A percentile compares a stretch with the other conserved stretches of the same genome.
Evolutionary conservation across 352 stramenopile genomes (phyloP).

Genomic region (Pythium monospermum): DNA sequence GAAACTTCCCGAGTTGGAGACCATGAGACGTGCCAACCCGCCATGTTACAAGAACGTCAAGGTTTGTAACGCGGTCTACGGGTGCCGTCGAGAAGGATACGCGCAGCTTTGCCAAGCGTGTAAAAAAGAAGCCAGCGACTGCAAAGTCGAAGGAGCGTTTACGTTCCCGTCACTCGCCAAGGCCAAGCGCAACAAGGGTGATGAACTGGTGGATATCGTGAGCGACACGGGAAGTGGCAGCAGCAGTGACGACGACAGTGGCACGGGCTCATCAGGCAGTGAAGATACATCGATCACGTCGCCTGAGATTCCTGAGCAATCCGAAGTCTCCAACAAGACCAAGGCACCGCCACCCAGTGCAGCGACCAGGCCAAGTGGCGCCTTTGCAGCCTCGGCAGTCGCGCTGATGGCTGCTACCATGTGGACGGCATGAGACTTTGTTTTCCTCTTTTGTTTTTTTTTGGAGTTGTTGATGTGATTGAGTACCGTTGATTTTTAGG

Average conservation of each 20-base stretch:
- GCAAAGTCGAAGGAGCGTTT: slow-evolving; percentile 4
- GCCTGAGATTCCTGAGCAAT: background rate
- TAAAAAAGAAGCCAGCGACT: slow-evolving; percentile 6
- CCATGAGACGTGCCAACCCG: slow-evolving; percentile 26
- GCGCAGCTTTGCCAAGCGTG: slow-evolving; percentile 34
- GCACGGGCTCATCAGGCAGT: background rate
- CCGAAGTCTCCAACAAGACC: slow-evolving; percentile 4
- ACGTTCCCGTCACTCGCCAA: slow-evolving; percentile 20
- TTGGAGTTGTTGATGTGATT: no score
- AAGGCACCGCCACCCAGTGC: no score
- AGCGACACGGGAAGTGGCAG: slow-evolving; percentile 9
- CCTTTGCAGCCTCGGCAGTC: no score
- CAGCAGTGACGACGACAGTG: background rate
- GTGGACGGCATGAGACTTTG: no score
- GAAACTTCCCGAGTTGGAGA: slow-evolving; percentile 13
- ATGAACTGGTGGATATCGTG: slow-evolving; percentile 5
- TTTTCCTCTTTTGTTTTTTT: background rate
- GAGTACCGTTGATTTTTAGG: no score
- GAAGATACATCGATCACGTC: slow-evolving; percentile 17
- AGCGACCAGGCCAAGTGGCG: no score
- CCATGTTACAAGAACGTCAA: slow-evolving; percentile 29
- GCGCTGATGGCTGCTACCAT: no score
- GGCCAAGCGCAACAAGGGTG: slow-evolving; percentile 3
- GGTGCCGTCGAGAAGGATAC: slow-evolving; percentile 29
- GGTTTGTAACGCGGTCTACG: slow-evolving; percentile 19